Evolutionary conservation across 495 filamentous ascomycete genomes (phyloP).

Genomic region (Trichocladium antarcticum): DNA sequence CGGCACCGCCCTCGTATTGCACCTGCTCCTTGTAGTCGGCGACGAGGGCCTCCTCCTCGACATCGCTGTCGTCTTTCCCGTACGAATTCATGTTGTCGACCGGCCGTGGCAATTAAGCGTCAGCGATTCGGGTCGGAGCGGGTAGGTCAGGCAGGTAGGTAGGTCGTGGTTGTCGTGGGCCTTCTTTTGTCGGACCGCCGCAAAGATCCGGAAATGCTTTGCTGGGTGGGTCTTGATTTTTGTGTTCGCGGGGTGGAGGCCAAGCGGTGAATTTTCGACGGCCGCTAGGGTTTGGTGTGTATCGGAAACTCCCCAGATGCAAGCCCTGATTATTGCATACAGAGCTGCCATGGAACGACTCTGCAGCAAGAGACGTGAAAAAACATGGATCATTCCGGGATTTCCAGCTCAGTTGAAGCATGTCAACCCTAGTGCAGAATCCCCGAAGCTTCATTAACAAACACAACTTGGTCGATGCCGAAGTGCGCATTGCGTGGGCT

Average conservation of each 20-base stretch:
- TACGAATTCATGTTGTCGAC: slow-evolving; percentile 35
- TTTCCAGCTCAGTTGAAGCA: no score
- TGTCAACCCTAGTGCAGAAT: no score
- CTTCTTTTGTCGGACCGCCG: slow-evolving; percentile 17
- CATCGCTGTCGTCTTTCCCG: slow-evolving; percentile 71
- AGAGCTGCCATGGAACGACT: no score
- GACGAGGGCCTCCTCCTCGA: slow-evolving; percentile 86
- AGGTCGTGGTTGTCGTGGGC: slow-evolving; percentile 7
- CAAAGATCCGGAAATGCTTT: slow-evolving; percentile 24
- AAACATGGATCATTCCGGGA: no score
- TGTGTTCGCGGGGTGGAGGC: slow-evolving; percentile 21
- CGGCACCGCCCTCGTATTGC: slow-evolving; percentile 74
- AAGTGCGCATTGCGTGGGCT: no score
- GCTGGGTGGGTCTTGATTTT: slow-evolving; percentile 26
- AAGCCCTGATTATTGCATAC: no score
- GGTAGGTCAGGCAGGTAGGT: background rate
- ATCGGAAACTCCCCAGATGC: background rate
- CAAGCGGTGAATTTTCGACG: slow-evolving; percentile 12
- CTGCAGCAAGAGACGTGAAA: no score
- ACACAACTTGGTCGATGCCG: no score
- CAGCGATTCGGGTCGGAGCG: slow-evolving; percentile 4
- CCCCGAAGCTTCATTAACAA: no score
- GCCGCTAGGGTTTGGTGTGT: slow-evolving; percentile 24
- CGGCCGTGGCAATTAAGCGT: background rate
- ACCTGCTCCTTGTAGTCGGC: slow-evolving; percentile 93